phyloP scores from a whole-genome alignment of 2,329 filamentous ascomycete genomes.

The Chrysosporium queenslandicum region DNA sequence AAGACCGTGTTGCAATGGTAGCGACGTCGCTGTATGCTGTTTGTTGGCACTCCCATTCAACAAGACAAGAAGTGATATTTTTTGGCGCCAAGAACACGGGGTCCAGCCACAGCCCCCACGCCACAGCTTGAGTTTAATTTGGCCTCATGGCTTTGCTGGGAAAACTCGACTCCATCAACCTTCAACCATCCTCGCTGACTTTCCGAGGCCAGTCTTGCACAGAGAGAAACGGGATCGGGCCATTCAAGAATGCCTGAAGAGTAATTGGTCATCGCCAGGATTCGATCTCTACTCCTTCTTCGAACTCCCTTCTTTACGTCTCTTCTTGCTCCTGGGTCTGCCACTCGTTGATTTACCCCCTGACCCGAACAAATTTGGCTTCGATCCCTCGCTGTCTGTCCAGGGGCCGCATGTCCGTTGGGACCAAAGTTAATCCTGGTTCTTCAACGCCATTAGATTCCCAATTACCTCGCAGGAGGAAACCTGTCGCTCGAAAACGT shows the following conservation, averaged over 20 bases:
- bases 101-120: not conserved
- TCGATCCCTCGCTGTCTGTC: constrained; percentile 6
- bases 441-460: constrained; percentile 47
- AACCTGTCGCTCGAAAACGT: constrained; percentile 39
- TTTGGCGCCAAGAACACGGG: not conserved
- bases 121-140: not conserved
- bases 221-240: not conserved
- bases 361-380: not conserved
- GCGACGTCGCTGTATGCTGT: no score
- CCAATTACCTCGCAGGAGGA: constrained; percentile 38
- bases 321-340: constrained; percentile 4
- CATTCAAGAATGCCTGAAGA: not conserved
- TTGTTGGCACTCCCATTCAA: no score
- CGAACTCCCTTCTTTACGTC: not conserved
- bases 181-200: not conserved
- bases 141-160: not conserved
- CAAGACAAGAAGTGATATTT: no score
- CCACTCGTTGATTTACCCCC: constrained; percentile 12
- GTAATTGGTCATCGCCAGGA: not conserved
- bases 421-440: constrained; percentile 41
- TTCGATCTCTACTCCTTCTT: not conserved
- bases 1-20: no score
- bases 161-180: not conserved
- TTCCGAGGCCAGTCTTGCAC: not conserved
- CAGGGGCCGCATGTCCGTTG: constrained; percentile 45